These are phyloP conservation scores for Macrolepiota dolichaula DNA, from an alignment of 768 basidiomycete genomes.

Conservation along the genomic window DNA sequence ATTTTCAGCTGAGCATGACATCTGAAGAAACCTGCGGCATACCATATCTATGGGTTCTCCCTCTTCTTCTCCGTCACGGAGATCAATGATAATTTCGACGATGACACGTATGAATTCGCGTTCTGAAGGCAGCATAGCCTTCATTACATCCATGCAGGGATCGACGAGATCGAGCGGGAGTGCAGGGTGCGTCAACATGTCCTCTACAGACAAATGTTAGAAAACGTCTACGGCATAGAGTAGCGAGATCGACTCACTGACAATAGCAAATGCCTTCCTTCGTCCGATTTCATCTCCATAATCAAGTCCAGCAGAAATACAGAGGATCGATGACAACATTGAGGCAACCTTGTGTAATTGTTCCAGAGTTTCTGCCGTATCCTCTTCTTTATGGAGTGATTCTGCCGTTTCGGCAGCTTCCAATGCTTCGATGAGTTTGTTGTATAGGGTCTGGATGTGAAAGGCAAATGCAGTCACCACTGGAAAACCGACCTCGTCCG, in stretches of 20 bases:
- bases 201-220: conserved; percentile 40
- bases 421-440: conserved; percentile 42
- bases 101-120: conserved; percentile 41
- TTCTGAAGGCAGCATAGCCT: conserved; percentile 79
- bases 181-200: conserved; percentile 83
- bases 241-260: conserved; percentile 54
- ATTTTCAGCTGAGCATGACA: not conserved
- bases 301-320: conserved; percentile 79
- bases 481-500: conserved; percentile 71
- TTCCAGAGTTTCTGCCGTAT: conserved; percentile 51
- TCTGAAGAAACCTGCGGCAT: not conserved
- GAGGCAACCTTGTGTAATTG: conserved; percentile 64
- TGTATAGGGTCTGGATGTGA: conserved; percentile 77
- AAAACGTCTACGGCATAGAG: not conserved
- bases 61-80: conserved; percentile 31
- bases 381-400: conserved; percentile 36
- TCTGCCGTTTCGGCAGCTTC: conserved; percentile 37
- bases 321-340: conserved; percentile 76
- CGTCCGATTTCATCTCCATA: conserved; percentile 95
- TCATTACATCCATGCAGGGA: conserved; percentile 81
- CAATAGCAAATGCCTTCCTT: conserved; percentile 84
- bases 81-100: conserved; percentile 34
- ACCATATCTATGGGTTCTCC: conserved; percentile 20
- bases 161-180: conserved; percentile 80
- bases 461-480: conserved; percentile 93